Base-by-base conservation (phyloP, 768 basidiomycete species). In the Mycena polygramma region DNA sequence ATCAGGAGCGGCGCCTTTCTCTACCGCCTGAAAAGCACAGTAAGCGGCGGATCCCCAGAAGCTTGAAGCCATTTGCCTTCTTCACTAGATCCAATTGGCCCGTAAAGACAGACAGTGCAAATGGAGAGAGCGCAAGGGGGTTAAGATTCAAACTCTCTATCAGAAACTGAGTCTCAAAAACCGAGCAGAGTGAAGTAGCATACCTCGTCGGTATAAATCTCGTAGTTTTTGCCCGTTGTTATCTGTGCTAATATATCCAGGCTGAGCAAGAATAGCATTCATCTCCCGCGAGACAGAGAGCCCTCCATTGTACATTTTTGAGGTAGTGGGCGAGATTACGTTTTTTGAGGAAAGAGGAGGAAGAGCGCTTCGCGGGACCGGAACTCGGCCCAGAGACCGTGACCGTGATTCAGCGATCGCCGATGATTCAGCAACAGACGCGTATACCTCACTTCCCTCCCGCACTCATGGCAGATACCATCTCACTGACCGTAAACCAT, bases 401-500 rank as follows among this genome's bases (percentile, higher is more conserved):
- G 45, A 46, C 19, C 45, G 19, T 46, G 45, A 46, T 46, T 46
- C 45, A 46, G 41, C 41, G 41, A 17, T 17, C 41, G 41, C 4
- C 13, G 10, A 43, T 43, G 10, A 43, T 14, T 52, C 13, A 30
- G 30, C 30, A 30, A 3, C 30, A 4, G 22, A 43, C 43, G 57
- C 57, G 24, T 53, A 58, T n/a, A 15, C 10, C 54, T 35, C 39
- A 11, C n/a, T 66, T 14, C 36, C 30, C 10, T 22, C 35, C 22
- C 36, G 14, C 14, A 41, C n/a, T 46, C 49, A 73, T 73, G 72
- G 58, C 61, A 9, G 72, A 74, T 20, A 48, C 52, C 22, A 68
- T 73, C 13, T 64, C 68, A 9, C 39, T 77, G 51, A 79, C 78
- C 22, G 75, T 92, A 65, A 74, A 81, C 30, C 84, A 87, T 75